Evolutionary conservation across 75 land plant species (phyloP), one percentile per base, ranked within the genome.

Genomic region (Pinus tabuliformis): DNA sequence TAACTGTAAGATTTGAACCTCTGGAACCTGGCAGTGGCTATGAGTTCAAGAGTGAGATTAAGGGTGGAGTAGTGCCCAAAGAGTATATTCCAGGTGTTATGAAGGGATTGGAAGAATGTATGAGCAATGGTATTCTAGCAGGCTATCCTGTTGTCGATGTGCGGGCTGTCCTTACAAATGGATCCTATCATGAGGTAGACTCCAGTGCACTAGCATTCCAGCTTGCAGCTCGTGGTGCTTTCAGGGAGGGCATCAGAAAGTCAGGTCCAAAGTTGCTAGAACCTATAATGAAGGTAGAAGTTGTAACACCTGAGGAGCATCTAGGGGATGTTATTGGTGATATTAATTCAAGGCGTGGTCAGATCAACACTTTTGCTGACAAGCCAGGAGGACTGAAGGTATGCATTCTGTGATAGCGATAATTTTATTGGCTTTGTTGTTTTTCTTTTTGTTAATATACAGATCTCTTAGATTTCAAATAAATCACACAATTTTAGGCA

Each of bases 301-400:
- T 97, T 73, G 93, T 97, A 39, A 97, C 99, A 39, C 98, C 95
- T 11, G 98, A 97, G 81, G 95, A 97, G 54, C 98, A 97, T 81
- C 84, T 97, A 85, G 98, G 99, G 21, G 99, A 97, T 84, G 99
- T 97, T 16, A 97, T 97, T 82, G 99, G 99, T 77, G 99, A 94
- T 82, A 87, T 97, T 14, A 97, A 94, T 85, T 94, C 98, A 56
- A 86, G 98, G 73, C 91, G 95, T 83, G 89, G 99, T 20, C 91
- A 90, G 76, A 94, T 97, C 77, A 89, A 91, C 76, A 94, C 70
- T 61, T 94, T 97, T 80, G 92, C 88, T 56, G 99, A 97, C 64
- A 97, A 94, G 80, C 99, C 98, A 64, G 98, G 99, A 37, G 95
- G 98, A 20, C 83, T 97, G 68, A 97, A 97, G 91, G 98, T 95